A percentile compares a stretch with the other conserved stretches of the same genome.
Conservation (phyloP, 1,284 basidiomycete genomes). For the Moesziomyces sp. region DNA sequence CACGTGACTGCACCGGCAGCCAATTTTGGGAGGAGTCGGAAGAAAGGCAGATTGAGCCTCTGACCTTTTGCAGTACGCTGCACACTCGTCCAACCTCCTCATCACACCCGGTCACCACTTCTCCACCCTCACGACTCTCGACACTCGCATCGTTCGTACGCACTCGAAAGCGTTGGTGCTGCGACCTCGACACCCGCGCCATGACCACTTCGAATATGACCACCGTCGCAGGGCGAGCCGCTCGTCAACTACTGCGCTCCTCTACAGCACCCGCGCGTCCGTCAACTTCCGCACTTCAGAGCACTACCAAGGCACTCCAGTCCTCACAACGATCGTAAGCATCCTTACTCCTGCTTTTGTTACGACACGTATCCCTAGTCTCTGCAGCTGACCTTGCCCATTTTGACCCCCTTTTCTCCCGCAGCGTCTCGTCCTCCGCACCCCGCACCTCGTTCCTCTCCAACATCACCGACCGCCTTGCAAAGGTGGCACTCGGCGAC, state of each 20-base stretch:
- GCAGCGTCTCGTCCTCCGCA: slow-evolving; percentile 33
- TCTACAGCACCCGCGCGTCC: slow-evolving; percentile 3
- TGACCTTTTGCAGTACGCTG: not conserved
- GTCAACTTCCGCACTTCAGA: slow-evolving; percentile 15
- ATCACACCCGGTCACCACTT: too few species aligned
- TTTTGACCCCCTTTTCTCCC: too few species aligned
- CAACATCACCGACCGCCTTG: slow-evolving; percentile 28
- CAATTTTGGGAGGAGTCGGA: slow-evolving; percentile 29
- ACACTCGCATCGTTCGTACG: too few species aligned
- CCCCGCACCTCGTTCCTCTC: slow-evolving; percentile 29
- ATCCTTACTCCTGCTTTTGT: too few species aligned
- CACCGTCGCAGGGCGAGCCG: slow-evolving; percentile 16
- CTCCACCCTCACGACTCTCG: too few species aligned
- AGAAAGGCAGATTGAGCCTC: slow-evolving; percentile 2
- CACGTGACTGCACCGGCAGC: slow-evolving; percentile 4
- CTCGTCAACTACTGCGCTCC: slow-evolving; percentile 23
- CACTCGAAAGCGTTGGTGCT: not conserved
- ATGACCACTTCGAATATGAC: slow-evolving; percentile 29
- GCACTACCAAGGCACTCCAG: not conserved
- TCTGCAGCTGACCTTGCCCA: not conserved
- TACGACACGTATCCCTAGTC: too few species aligned
- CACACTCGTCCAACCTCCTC: not conserved
- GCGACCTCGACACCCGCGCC: not conserved
- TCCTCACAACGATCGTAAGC: slow-evolving; percentile 20
- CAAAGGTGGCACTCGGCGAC: slow-evolving; percentile 37